Evolutionary conservation across 805 yeast species (phyloP).

Genomic region (Zygosaccharomyces bisporus): DNA sequence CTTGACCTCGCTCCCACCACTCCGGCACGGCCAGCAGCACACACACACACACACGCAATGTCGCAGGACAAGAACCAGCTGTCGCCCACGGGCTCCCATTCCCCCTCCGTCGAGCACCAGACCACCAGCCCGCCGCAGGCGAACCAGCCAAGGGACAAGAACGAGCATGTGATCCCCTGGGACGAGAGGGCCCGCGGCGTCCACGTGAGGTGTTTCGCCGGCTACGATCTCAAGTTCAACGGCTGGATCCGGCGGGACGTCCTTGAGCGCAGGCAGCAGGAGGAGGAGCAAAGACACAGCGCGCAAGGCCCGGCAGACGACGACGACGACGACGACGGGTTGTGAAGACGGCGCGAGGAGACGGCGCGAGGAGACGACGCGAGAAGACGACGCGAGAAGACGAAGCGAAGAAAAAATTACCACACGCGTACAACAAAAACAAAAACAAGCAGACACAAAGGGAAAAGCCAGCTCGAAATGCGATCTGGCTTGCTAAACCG

Average conservation of each 20-base stretch:
- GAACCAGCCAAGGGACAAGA: constrained; percentile 10
- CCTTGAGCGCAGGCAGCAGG: constrained; percentile 8
- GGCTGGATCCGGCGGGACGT: constrained; percentile 31
- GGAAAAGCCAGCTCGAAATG: too few relatives aligned
- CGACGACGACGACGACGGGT: constrained; percentile 5
- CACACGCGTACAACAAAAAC: too few relatives aligned
- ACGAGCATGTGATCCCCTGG: constrained; percentile 28
- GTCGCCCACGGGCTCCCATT: constrained; percentile 9
- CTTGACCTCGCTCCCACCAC: neutral
- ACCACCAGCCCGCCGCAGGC: constrained; percentile 5
- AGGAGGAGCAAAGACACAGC: neutral
- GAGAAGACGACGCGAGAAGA: neutral
- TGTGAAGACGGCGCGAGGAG: neutral
- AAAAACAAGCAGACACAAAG: too few relatives aligned
- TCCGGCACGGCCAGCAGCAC: neutral
- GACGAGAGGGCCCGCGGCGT: constrained; percentile 17
- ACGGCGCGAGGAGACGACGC: neutral
- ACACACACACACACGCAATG: neutral
- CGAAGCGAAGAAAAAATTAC: too few relatives aligned
- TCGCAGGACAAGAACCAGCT: constrained; percentile 6
- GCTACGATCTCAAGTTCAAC: constrained; percentile 25
- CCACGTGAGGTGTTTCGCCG: constrained; percentile 28
- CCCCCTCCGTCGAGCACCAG: constrained; percentile 1
- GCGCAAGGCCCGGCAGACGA: neutral
- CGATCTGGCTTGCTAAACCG: too few relatives aligned